Evolutionary conservation across 2,329 filamentous ascomycete species (phyloP), one percentile per base, ranked within the genome.

Genomic region (Cladosporium sp.): DNA sequence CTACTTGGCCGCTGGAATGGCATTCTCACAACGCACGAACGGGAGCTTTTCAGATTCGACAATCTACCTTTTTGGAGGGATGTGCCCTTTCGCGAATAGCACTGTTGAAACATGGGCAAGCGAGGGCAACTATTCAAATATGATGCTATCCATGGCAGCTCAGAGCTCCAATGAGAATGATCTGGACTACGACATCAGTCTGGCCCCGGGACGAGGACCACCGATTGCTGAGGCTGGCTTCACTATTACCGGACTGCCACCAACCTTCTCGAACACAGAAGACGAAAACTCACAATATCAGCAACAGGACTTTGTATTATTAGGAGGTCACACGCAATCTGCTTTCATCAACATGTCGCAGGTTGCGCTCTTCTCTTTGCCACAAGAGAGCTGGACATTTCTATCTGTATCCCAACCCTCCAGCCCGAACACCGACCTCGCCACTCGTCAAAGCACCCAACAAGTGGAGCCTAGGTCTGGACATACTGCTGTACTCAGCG

Each of bases 291-390:
- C 61, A 24, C 77, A 87, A 39, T 87, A 85, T 4, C 88, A 91
- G 68, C 85, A 92, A 69, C 85, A 88, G 61, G 86, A 87, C 65
- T 93, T 90, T 63, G 83, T 96, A 12, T 75, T 97, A 20, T 76
- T 97, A 15, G 93, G 92, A 39, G 93, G 93, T 0, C 91, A 97
- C 70, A 96, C 91, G 0, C 79, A 84, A 64, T 74, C 78, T 15
- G 92, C 91, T 0, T 97, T 96, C 69, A 87, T 97, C 75, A 96
- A 97, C 71, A 97, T 96, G 88, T 95, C 90, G 57, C 90, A 91
- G 42, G 84, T 93, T 1, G 93, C 91, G 0, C 77, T 97, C 1
- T 96, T 92, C 79, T 92, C 86, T 55, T 77, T 97, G 6, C 93
- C 93, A 0, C 88, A 95, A 66, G 86, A 91, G 68, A 87, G 83